A percentile compares a stretch with the other conserved stretches of the same genome.
These are phyloP conservation scores for Sporothrix curviconia DNA, from an alignment of 2,329 filamentous ascomycete species.

Conservation along the genomic window DNA sequence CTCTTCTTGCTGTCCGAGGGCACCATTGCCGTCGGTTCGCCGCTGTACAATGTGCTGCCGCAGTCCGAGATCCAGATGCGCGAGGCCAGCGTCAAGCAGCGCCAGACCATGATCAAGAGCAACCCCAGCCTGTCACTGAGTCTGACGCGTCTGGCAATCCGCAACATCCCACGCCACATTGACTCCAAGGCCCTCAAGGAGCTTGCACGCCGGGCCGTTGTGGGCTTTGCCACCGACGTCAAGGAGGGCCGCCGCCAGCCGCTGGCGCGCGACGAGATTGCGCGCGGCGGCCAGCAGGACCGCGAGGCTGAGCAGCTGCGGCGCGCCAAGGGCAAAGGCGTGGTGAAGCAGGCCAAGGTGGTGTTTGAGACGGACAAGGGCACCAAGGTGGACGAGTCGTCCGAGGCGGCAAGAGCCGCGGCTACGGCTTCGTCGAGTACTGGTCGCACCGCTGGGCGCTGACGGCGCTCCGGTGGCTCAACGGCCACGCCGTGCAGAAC, in stretches of 20 bases:
- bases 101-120: conserved; percentile 81
- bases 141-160: conserved; percentile 81
- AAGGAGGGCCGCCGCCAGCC: conserved; percentile 68
- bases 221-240: conserved; percentile 87
- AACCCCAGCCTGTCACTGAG: conserved; percentile 87
- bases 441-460: conserved; percentile 86
- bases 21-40: conserved; percentile 67
- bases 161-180: conserved; percentile 81
- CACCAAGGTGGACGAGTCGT: conserved; percentile 67
- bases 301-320: conserved; percentile 72
- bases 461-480: conserved; percentile 91
- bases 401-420: conserved; percentile 66
- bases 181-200: conserved; percentile 85
- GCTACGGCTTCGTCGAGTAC: conserved; percentile 97
- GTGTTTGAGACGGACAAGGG: conserved; percentile 86
- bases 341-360: conserved; percentile 90
- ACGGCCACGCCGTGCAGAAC: conserved; percentile 61
- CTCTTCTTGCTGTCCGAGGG: conserved; percentile 86
- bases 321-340: conserved; percentile 73
- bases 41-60: conserved; percentile 69
- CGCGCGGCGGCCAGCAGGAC: conserved; percentile 73
- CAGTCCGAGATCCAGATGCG: conserved; percentile 79
- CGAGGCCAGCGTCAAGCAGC: conserved; percentile 78
- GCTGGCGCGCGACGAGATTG: conserved; percentile 82
- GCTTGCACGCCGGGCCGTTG: conserved; percentile 83